phyloP scores from a whole-genome alignment of 768 basidiomycete genomes.

The Trichaptum fuscoviolaceum region DNA sequence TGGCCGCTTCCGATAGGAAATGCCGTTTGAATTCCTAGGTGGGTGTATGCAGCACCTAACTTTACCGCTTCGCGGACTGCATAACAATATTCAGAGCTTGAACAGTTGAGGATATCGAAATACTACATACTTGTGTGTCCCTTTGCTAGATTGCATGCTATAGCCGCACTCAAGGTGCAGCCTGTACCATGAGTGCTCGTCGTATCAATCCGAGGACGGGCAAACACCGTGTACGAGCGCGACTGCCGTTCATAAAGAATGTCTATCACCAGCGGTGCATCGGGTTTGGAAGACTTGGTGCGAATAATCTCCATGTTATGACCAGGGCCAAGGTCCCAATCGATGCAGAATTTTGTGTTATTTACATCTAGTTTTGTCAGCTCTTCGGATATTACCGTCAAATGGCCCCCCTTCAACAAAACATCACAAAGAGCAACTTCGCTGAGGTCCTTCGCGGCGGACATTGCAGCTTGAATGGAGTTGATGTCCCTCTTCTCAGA shows the following conservation, averaged over 20 bases:
- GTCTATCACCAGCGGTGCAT: conserved; percentile 51
- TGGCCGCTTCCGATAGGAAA: conserved; percentile 63
- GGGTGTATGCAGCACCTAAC: conserved; percentile 65
- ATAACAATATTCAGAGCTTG: not conserved
- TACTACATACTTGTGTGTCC: conserved; percentile 37
- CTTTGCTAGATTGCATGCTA: conserved; percentile 60
- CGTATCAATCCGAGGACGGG: conserved; percentile 57
- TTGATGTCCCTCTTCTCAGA: conserved; percentile 26
- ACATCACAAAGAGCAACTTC: conserved; percentile 49
- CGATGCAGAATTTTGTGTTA: conserved; percentile 30
- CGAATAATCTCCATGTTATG: conserved; percentile 63
- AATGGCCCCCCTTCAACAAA: conserved; percentile 84
- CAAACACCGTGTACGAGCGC: conserved; percentile 42
- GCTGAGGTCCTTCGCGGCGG: conserved; percentile 45
- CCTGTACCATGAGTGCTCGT: conserved; percentile 88
- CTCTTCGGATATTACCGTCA: conserved; percentile 41
- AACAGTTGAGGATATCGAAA: not conserved
- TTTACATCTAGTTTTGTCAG: conserved; percentile 28
- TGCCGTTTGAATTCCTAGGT: conserved; percentile 68
- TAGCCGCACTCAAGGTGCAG: conserved; percentile 83
- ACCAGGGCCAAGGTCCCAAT: conserved; percentile 40
- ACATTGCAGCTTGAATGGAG: conserved; percentile 55
- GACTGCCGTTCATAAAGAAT: conserved; percentile 41
- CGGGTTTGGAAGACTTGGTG: conserved; percentile 16
- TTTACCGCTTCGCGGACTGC: conserved; percentile 54